Evolutionary conservation across 768 basidiomycete species (phyloP).

Genomic region (Hydnomerulius pinastri): DNA sequence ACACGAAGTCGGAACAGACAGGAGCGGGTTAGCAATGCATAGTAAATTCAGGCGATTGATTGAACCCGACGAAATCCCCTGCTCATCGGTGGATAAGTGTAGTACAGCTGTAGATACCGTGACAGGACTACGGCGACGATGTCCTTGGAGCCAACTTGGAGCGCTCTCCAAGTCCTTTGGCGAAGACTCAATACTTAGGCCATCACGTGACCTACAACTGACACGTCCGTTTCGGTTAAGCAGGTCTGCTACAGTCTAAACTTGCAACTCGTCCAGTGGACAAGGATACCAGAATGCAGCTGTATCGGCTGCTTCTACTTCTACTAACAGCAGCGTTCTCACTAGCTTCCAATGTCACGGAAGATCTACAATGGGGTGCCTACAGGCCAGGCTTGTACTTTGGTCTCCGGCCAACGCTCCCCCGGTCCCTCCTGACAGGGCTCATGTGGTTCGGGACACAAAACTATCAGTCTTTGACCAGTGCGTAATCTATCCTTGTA

Average conservation of each 20-base stretch:
- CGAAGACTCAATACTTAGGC: not conserved
- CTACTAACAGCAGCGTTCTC: slow-evolving; percentile 21
- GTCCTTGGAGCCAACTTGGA: too few relatives aligned
- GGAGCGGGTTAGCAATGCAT: too few relatives aligned
- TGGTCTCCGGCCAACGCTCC: slow-evolving; percentile 81
- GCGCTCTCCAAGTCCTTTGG: too few relatives aligned
- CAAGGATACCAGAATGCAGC: slow-evolving; percentile 16
- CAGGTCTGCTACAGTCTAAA: not conserved
- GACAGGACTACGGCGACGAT: too few relatives aligned
- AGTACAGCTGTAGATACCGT: too few relatives aligned
- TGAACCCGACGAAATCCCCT: too few relatives aligned
- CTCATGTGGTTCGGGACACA: slow-evolving; percentile 94
- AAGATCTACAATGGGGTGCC: slow-evolving; percentile 64
- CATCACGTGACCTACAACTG: slow-evolving; percentile 12
- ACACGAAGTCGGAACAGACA: too few relatives aligned
- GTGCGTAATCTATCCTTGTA: slow-evolving; percentile 42
- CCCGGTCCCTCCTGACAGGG: slow-evolving; percentile 90
- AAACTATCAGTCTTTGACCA: slow-evolving; percentile 69
- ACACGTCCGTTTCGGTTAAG: not conserved
- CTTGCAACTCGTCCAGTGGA: not conserved
- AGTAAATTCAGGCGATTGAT: too few relatives aligned
- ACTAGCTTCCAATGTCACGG: slow-evolving; percentile 34
- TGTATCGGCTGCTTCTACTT: slow-evolving; percentile 29
- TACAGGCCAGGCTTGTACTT: slow-evolving; percentile 96
- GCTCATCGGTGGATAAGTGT: too few relatives aligned